Evolutionary conservation across 2,329 filamentous ascomycete genomes (phyloP).

Genomic region (Hypomyces perniciosus): DNA sequence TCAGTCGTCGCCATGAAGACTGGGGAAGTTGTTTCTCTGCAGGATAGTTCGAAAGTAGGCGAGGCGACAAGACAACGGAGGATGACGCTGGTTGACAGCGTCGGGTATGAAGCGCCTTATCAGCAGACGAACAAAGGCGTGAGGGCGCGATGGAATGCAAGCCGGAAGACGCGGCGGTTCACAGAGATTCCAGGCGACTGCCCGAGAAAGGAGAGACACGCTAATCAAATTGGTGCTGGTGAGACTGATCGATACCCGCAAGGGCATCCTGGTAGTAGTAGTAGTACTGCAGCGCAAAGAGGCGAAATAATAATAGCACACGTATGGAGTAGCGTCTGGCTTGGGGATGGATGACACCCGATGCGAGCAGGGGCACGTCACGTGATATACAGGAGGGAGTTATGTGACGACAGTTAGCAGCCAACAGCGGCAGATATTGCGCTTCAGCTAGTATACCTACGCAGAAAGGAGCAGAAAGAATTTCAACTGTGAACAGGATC

Average conservation of each 20-base stretch:
- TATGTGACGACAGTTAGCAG: too few species aligned
- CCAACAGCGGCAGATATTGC: too few species aligned
- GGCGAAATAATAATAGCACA: constrained; percentile 1
- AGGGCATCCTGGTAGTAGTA: constrained; percentile 4
- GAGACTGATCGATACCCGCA: constrained; percentile 6
- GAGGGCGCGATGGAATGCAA: background rate
- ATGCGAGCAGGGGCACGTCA: background rate
- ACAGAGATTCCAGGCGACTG: background rate
- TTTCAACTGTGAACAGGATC: too few species aligned
- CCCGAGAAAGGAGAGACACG: constrained; percentile 3
- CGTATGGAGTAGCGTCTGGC: too few species aligned
- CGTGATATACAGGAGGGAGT: background rate
- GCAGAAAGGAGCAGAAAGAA: too few species aligned
- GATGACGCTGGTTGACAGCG: too few species aligned
- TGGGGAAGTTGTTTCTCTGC: constrained; percentile 3
- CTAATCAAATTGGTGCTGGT: constrained; percentile 1
- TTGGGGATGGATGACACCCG: background rate
- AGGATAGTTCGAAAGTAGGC: background rate
- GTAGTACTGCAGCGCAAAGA: constrained; percentile 4
- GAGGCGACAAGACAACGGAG: background rate
- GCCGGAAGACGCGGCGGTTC: too few species aligned
- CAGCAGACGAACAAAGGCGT: background rate
- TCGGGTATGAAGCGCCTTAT: too few species aligned
- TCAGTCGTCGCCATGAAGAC: constrained; percentile 33
- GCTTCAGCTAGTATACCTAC: too few species aligned